phyloP scores from a whole-genome alignment of 345 rosid species.

The Geranium brycei region DNA sequence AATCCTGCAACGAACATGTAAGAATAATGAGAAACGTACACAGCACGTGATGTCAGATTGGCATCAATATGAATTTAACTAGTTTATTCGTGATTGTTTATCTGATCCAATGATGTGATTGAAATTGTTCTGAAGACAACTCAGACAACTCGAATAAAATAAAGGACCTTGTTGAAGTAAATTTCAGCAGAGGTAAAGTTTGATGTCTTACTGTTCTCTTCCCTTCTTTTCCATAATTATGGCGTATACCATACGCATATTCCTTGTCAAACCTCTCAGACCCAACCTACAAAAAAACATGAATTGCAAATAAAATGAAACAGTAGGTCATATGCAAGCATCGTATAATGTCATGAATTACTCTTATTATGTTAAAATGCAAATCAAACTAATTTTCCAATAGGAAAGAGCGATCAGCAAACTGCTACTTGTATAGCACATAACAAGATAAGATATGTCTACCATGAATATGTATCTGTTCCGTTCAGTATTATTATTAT shows the following conservation, averaged over 20 bases:
- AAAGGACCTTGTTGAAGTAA: not conserved
- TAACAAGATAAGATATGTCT: too few species aligned
- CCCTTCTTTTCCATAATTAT: constrained; percentile 89
- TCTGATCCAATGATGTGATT: too few species aligned
- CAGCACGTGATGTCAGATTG: too few species aligned
- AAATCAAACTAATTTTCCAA: not conserved
- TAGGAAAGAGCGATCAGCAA: too few species aligned
- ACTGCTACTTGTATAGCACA: too few species aligned
- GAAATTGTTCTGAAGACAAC: not conserved
- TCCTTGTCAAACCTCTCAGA: constrained; percentile 89
- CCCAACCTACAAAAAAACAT: constrained; percentile 42
- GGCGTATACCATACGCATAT: constrained; percentile 79
- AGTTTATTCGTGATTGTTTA: too few species aligned
- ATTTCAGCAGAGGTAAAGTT: not conserved
- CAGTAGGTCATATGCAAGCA: not conserved
- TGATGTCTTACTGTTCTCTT: constrained; percentile 64
- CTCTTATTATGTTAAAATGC: not conserved
- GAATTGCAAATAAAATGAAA: not conserved
- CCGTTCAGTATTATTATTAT: too few species aligned
- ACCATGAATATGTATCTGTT: too few species aligned
- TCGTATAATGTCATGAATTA: not conserved
- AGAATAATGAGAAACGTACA: not conserved
- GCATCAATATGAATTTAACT: too few species aligned
- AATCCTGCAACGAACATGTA: constrained; percentile 45
- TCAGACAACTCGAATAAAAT: not conserved